These are phyloP conservation scores for Pinguiococcus pyrenoidosus DNA, from an alignment of 108 stramenopile genomes.

Conservation along the genomic window DNA sequence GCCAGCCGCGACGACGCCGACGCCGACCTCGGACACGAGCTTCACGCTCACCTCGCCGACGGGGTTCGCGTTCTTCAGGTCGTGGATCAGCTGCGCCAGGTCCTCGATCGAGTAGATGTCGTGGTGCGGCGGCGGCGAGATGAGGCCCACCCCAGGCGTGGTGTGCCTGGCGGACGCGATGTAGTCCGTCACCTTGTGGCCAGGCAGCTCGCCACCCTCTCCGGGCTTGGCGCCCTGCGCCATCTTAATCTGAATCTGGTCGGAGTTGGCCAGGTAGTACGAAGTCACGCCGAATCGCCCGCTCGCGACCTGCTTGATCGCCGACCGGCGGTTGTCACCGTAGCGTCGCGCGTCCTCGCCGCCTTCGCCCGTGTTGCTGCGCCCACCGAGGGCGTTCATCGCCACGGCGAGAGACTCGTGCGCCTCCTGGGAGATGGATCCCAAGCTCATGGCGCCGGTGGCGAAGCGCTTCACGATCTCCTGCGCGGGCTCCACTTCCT, in stretches of 20 bases:
- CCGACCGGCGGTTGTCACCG: conserved; percentile 67
- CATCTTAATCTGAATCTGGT: conserved; percentile 96
- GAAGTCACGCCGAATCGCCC: conserved; percentile 91
- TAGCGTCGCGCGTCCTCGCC: conserved; percentile 78
- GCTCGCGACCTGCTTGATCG: conserved; percentile 87
- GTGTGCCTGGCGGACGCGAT: conserved; percentile 79
- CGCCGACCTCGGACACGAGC: no score
- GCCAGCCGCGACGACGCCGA: conserved; percentile 86
- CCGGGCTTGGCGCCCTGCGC: conserved; percentile 93
- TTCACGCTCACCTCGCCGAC: no score
- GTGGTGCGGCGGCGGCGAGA: conserved; percentile 89
- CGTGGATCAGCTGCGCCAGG: conserved; percentile 89
- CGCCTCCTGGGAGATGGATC: conserved; percentile 79
- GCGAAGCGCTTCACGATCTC: conserved; percentile 86
- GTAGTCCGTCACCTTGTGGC: conserved; percentile 82
- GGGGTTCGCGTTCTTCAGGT: conserved; percentile 83
- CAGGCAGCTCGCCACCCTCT: conserved; percentile 89
- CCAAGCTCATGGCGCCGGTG: conserved; percentile 86
- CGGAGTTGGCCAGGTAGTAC: conserved; percentile 80
- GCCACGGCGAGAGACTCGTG: conserved; percentile 85
- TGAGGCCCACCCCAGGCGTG: conserved; percentile 81
- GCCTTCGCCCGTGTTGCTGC: conserved; percentile 87
- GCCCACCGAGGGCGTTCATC: conserved; percentile 73
- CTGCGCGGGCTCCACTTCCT: conserved; percentile 72
- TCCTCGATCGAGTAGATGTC: conserved; percentile 95